phyloP scores from a whole-genome alignment of 345 rosid genomes.

The Dovyalis caffra region DNA sequence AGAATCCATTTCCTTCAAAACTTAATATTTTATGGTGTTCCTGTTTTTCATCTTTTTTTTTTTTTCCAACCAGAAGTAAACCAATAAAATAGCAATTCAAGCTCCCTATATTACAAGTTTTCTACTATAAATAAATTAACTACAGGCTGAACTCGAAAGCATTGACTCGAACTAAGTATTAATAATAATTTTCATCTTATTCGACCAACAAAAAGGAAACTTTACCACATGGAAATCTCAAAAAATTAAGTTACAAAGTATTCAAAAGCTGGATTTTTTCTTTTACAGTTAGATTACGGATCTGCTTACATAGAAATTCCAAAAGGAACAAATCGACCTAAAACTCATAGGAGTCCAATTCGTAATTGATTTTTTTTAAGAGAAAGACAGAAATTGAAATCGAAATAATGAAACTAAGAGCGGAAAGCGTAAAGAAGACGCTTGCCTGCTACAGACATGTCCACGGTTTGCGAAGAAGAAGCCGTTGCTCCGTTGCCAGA shows the following conservation, averaged over 20 bases:
- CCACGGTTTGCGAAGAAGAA: constrained; percentile 19
- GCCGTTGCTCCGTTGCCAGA: constrained; percentile 14
- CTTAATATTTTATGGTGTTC: neutral
- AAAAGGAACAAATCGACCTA: neutral
- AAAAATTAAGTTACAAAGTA: neutral
- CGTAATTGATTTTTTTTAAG: neutral
- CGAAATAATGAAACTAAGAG: neutral
- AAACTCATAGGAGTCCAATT: neutral
- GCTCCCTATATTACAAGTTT: neutral
- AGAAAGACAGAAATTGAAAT: neutral
- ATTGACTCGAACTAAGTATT: too few relatives aligned
- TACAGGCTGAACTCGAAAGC: neutral
- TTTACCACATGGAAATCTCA: too few relatives aligned
- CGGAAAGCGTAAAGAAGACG: neutral
- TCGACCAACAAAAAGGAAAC: neutral
- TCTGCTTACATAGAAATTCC: neutral
- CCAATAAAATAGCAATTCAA: neutral
- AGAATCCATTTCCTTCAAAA: neutral
- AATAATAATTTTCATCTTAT: neutral
- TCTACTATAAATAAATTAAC: neutral
- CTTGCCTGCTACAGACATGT: constrained; percentile 17
- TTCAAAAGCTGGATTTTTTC: neutral
- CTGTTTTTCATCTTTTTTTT: neutral
- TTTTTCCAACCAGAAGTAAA: too few relatives aligned
- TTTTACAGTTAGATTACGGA: neutral